Conservation (phyloP, 2,329 filamentous ascomycete species). For the Cadophora gregata region DNA sequence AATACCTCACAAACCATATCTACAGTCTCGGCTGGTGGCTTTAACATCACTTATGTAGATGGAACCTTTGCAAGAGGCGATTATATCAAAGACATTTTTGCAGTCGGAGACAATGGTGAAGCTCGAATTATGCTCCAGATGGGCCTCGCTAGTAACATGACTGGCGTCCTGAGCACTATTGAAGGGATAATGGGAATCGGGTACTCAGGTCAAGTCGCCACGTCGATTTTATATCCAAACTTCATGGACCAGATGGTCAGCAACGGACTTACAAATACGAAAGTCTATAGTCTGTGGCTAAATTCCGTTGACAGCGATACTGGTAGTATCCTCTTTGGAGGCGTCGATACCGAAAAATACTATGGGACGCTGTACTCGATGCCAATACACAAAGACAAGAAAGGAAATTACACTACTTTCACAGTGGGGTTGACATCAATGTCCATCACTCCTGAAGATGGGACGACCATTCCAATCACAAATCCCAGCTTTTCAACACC, state of each 20-base stretch:
- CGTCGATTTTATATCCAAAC: constrained; percentile 43
- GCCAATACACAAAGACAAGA: constrained; percentile 26
- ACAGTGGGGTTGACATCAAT: constrained; percentile 37
- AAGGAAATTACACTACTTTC: constrained; percentile 32
- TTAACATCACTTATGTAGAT: constrained; percentile 65
- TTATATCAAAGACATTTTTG: constrained; percentile 61
- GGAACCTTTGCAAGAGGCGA: constrained; percentile 57
- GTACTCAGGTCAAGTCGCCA: constrained; percentile 54
- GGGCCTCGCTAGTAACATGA: constrained; percentile 56
- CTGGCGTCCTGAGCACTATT: constrained; percentile 52
- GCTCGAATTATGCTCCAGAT: constrained; percentile 57
- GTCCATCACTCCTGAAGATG: constrained; percentile 25
- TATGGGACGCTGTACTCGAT: constrained; percentile 42
- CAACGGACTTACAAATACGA: constrained; percentile 51
- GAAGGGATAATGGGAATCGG: constrained; percentile 59
- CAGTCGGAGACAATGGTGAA: constrained; percentile 50
- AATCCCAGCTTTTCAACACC: not conserved
- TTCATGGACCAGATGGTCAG: constrained; percentile 44
- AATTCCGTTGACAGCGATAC: constrained; percentile 40
- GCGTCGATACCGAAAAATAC: constrained; percentile 53
- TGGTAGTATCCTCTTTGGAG: constrained; percentile 51
- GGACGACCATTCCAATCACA: not conserved
- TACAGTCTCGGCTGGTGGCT: constrained; percentile 48
- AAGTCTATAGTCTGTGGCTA: constrained; percentile 47
- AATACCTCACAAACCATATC: constrained; percentile 55